Evolutionary conservation across 495 filamentous ascomycete species (phyloP).

Genomic region (Penicillium angulare): DNA sequence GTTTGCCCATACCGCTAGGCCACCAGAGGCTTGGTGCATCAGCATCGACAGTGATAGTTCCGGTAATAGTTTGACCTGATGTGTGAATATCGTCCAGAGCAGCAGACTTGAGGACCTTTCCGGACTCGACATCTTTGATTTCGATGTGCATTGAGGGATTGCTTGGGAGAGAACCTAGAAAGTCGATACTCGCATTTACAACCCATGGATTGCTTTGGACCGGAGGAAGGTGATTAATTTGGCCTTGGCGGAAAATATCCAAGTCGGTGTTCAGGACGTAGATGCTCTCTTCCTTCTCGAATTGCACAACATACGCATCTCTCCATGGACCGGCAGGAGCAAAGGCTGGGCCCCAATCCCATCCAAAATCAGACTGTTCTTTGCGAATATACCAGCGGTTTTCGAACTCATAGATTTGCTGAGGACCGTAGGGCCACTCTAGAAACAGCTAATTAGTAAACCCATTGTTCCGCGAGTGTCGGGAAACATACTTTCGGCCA

Average conservation of each 20-base stretch:
- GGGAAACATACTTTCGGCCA: slow-evolving; percentile 44
- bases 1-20: slow-evolving; percentile 57
- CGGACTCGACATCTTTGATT: slow-evolving; percentile 48
- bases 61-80: slow-evolving; percentile 50
- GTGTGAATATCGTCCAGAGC: slow-evolving; percentile 43
- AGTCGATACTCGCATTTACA: slow-evolving; percentile 67
- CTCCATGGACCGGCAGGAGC: slow-evolving; percentile 66
- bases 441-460: not conserved
- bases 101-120: slow-evolving; percentile 46
- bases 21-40: slow-evolving; percentile 60
- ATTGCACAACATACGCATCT: slow-evolving; percentile 58
- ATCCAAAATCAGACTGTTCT: slow-evolving; percentile 69
- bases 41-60: slow-evolving; percentile 42
- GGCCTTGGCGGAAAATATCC: slow-evolving; percentile 60
- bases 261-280: slow-evolving; percentile 58
- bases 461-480: not conserved
- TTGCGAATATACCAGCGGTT: slow-evolving; percentile 66
- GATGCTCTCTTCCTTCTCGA: slow-evolving; percentile 38
- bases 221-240: slow-evolving; percentile 58
- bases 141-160: slow-evolving; percentile 50
- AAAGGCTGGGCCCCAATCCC: slow-evolving; percentile 71
- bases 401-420: slow-evolving; percentile 45
- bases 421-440: slow-evolving; percentile 48
- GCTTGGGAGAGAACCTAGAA: slow-evolving; percentile 51
- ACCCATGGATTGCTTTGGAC: slow-evolving; percentile 64